phyloP scores from a whole-genome alignment of 2,329 filamentous ascomycete species.

The Chaetomiaceae sp. region DNA sequence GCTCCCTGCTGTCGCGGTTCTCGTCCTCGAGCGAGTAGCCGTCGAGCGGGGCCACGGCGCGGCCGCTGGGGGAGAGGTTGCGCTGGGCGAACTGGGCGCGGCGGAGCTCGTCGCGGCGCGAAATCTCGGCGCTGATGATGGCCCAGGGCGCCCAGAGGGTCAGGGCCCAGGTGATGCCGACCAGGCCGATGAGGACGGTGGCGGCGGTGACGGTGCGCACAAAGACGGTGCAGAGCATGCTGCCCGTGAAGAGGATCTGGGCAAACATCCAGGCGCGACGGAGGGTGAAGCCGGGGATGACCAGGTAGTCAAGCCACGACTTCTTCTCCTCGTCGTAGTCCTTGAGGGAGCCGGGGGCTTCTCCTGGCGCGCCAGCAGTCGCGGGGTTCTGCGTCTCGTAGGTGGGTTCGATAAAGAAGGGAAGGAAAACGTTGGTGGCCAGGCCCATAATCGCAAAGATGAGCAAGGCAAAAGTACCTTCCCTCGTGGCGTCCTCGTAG shows the following conservation, averaged over 20 bases:
- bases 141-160: conserved; percentile 94
- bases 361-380: conserved; percentile 28
- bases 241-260: conserved; percentile 74
- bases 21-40: conserved; percentile 28
- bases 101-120: conserved; percentile 64
- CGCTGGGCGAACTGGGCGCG: conserved; percentile 36
- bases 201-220: conserved; percentile 67
- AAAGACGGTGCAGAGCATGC: conserved; percentile 80
- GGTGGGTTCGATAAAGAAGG: conserved; percentile 78
- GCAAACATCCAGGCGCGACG: conserved; percentile 83
- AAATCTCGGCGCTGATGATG: conserved; percentile 89
- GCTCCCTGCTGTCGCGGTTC: conserved; percentile 28
- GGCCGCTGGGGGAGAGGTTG: conserved; percentile 12
- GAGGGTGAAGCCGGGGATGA: conserved; percentile 79
- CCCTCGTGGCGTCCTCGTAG: conserved; percentile 79
- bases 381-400: conserved; percentile 51
- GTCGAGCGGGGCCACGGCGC: conserved; percentile 23
- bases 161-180: conserved; percentile 89
- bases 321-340: conserved; percentile 35
- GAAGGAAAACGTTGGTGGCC: conserved; percentile 73
- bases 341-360: conserved; percentile 30
- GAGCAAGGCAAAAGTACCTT: conserved; percentile 84
- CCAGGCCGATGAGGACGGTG: conserved; percentile 71
- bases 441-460: conserved; percentile 86
- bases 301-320: conserved; percentile 55